phyloP scores from a whole-genome alignment of 73 alveolate genomes.

The Stentor roeselii region DNA sequence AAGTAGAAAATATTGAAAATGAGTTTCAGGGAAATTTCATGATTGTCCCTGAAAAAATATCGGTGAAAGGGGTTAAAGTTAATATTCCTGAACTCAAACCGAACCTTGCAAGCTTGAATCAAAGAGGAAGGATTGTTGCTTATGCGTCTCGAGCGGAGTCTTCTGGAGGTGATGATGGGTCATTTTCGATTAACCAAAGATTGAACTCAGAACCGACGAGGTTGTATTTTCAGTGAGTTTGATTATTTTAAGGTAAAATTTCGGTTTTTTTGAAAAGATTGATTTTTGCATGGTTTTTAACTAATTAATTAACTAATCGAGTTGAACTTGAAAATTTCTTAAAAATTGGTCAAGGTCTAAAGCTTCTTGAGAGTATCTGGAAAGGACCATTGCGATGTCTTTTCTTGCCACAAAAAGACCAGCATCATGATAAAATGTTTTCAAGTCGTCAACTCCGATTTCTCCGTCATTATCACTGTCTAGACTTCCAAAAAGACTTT shows the following conservation, averaged over 20 bases:
- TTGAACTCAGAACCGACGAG: not conserved
- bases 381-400: too few relatives aligned
- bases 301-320: too few relatives aligned
- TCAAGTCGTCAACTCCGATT: not conserved
- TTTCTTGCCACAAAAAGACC: too few relatives aligned
- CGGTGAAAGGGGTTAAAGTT: not conserved
- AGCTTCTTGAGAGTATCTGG: too few relatives aligned
- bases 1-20: not conserved
- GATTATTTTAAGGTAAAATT: too few relatives aligned
- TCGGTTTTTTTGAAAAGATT: too few relatives aligned
- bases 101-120: not conserved
- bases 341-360: too few relatives aligned
- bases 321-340: too few relatives aligned
- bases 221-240: too few relatives aligned
- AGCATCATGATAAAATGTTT: too few relatives aligned
- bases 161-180: not conserved
- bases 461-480: not conserved
- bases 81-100: not conserved
- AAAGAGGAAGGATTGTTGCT: conserved; percentile 1
- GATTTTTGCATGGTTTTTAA: too few relatives aligned
- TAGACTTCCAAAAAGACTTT: not conserved
- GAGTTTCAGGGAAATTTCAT: not conserved
- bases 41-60: not conserved
- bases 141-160: not conserved
- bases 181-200: not conserved